Evolutionary conservation across 441 rosid species (phyloP).

Genomic region (Pelargonium citronellum): DNA sequence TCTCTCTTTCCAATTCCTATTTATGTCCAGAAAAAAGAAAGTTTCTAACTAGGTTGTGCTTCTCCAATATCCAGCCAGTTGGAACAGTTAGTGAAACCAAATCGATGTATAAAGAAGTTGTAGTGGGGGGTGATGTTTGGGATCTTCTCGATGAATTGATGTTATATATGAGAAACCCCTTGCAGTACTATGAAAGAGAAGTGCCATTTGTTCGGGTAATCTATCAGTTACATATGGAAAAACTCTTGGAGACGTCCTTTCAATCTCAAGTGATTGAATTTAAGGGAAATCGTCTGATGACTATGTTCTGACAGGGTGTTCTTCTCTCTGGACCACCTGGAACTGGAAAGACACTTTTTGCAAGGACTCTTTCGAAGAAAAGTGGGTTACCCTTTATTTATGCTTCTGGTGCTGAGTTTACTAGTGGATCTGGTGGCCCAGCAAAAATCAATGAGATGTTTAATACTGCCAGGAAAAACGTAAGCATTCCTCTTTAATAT

Average conservation of each 20-base stretch:
- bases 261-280: constrained; percentile 21
- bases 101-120: constrained; percentile 87
- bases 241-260: constrained; percentile 11
- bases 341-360: constrained; percentile 98
- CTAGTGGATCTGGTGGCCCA: constrained; percentile 86
- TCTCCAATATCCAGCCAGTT: constrained; percentile 57
- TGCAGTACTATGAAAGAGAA: constrained; percentile 78
- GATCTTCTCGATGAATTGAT: constrained; percentile 94
- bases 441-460: constrained; percentile 92
- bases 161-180: constrained; percentile 91
- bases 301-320: constrained; percentile 58
- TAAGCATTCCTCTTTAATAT: constrained; percentile 30
- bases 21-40: not conserved
- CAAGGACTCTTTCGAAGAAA: constrained; percentile 88
- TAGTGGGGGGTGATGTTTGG: constrained; percentile 97
- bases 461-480: constrained; percentile 85
- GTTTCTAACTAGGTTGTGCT: constrained; percentile 24
- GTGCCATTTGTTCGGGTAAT: constrained; percentile 92
- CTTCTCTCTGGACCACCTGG: constrained; percentile 99
- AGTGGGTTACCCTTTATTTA: constrained; percentile 93
- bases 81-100: constrained; percentile 81
- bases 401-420: constrained; percentile 97
- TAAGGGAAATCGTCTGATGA: constrained; percentile 8
- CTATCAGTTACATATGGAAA: not conserved
- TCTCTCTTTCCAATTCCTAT: not conserved